Conservation (phyloP, 1,284 basidiomycete species). For the Omphalotus olearius region DNA sequence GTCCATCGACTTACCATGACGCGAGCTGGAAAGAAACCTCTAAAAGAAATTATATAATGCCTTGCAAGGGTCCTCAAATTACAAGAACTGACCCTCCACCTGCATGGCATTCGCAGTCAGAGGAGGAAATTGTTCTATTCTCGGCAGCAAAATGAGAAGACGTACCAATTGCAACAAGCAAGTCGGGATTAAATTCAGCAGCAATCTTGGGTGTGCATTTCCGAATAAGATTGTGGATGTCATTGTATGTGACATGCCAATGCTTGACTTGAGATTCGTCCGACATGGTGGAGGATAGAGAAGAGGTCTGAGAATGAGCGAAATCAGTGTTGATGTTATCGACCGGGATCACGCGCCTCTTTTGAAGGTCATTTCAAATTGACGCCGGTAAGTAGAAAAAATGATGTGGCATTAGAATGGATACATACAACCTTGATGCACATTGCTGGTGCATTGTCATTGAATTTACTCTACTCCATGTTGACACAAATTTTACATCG, state of each 20-base stretch:
- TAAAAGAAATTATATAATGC: conserved; percentile 24
- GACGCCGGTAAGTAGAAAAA: no score
- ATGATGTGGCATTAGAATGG: no score
- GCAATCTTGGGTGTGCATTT: conserved; percentile 57
- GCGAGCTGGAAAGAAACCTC: conserved; percentile 93
- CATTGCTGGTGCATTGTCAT: no score
- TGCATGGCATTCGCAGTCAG: conserved; percentile 23
- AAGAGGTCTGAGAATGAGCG: neutral
- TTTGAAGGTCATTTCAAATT: no score
- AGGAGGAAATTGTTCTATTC: no score
- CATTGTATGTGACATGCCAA: conserved; percentile 74
- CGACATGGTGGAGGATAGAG: conserved; percentile 27
- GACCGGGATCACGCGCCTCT: no score
- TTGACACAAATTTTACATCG: no score
- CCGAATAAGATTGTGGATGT: conserved; percentile 79
- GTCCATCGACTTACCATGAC: conserved; percentile 56
- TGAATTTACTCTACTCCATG: no score
- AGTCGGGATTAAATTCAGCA: conserved; percentile 67
- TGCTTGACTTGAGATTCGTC: conserved; percentile 46
- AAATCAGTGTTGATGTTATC: no score
- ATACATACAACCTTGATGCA: no score
- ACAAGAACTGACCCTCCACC: conserved; percentile 71
- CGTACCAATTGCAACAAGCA: conserved; percentile 79
- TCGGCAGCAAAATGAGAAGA: conserved; percentile 13
- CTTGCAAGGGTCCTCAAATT: conserved; percentile 1